Conservation (phyloP, 192 early-diverging fungal species). For the Pilaira anomala region DNA sequence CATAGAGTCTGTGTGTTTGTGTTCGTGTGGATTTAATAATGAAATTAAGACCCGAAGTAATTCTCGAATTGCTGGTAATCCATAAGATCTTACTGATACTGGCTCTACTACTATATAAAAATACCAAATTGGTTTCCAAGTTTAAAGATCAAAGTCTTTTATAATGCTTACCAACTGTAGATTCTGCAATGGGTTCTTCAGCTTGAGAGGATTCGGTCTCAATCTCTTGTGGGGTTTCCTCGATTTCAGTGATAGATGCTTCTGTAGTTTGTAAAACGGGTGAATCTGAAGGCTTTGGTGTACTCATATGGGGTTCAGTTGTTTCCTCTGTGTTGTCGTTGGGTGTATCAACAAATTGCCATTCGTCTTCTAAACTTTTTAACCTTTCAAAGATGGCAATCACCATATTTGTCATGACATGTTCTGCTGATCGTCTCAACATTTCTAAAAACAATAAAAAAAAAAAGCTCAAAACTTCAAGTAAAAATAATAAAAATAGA, state of each 20-base stretch:
- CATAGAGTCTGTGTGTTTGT: constrained; percentile 92
- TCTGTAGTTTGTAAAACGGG: neutral
- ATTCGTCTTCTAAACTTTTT: constrained; percentile 38
- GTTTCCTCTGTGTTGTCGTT: constrained; percentile 6
- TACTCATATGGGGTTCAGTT: constrained; percentile 26
- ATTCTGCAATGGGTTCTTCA: neutral
- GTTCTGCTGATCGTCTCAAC: constrained; percentile 70
- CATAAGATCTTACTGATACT: constrained; percentile 51
- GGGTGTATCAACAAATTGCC: constrained; percentile 29
- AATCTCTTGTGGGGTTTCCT: neutral
- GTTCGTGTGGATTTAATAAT: constrained; percentile 84
- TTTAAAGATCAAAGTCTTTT: neutral
- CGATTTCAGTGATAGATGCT: neutral
- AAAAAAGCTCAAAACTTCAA: neutral
- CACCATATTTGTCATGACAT: constrained; percentile 73
- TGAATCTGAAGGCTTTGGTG: constrained; percentile 22
- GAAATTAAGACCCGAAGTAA: constrained; percentile 87
- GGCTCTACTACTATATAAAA: neutral
- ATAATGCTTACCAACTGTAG: neutral
- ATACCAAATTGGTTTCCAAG: too few species aligned
- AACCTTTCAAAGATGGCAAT: constrained; percentile 74
- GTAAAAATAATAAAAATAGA: neutral
- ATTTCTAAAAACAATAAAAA: constrained; percentile 51
- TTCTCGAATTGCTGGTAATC: constrained; percentile 85
- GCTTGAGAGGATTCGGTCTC: neutral